Evolutionary conservation across 345 rosid genomes (phyloP).

Genomic region (Microcos paniculata): DNA sequence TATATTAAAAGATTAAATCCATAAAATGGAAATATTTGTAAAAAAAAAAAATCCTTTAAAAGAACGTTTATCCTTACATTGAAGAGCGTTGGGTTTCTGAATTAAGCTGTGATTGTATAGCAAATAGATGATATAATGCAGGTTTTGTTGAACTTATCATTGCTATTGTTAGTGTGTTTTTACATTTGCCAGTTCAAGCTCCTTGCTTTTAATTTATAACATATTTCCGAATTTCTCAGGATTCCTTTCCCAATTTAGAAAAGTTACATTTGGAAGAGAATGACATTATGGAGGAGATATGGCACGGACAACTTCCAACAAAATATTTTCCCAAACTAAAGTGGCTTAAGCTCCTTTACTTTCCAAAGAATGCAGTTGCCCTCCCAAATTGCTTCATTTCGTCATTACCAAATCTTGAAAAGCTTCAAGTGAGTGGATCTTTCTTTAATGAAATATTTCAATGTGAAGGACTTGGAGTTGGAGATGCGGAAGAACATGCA

Average conservation of each 20-base stretch:
- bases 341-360: background rate
- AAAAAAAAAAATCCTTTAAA: too few species aligned
- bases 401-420: constrained; percentile 7
- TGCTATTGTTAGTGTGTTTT: background rate
- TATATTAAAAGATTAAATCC: too few species aligned
- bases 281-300: constrained; percentile 7
- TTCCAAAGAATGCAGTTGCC: background rate
- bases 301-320: constrained; percentile 7
- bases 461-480: background rate
- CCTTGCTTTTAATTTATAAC: background rate
- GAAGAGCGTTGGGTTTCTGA: too few species aligned
- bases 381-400: constrained; percentile 3
- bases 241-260: constrained; percentile 3
- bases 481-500: too few species aligned
- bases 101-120: background rate
- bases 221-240: background rate
- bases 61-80: too few species aligned
- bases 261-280: background rate
- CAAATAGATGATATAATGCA: background rate
- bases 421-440: background rate
- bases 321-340: constrained; percentile 2
- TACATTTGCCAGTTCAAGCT: background rate
- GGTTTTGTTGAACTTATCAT: background rate
- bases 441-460: constrained; percentile 5
- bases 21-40: too few species aligned